Evolutionary conservation across 106 monocot species (phyloP).

Genomic region (Narthecium ossifragum): DNA sequence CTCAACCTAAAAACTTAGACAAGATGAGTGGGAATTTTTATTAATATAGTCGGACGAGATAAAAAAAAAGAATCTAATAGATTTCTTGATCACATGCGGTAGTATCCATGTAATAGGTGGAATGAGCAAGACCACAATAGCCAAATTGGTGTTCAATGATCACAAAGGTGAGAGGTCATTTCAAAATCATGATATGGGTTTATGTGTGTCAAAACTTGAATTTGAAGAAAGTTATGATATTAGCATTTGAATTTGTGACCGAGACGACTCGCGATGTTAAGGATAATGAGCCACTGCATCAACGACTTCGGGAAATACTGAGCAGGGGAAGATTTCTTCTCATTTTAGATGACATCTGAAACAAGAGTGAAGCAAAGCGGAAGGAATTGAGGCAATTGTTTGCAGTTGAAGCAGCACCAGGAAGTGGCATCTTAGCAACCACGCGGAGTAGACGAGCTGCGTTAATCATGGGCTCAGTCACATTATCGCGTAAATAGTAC

Average conservation of each 20-base stretch:
- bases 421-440: constrained; percentile 14
- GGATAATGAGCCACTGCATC: neutral
- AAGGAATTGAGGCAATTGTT: neutral
- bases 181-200: neutral
- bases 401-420: neutral
- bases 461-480: neutral
- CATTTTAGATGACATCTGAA: constrained; percentile 15
- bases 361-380: constrained; percentile 1
- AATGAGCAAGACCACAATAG: constrained; percentile 1
- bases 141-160: neutral
- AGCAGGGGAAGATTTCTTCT: constrained; percentile 3
- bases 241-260: neutral
- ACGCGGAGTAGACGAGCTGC: constrained; percentile 9
- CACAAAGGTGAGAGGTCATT: neutral
- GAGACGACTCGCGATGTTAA: neutral
- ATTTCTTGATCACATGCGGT: too few relatives aligned
- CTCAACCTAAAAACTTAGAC: too few relatives aligned
- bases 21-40: too few relatives aligned
- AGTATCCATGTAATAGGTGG: too few relatives aligned
- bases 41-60: too few relatives aligned
- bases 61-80: too few relatives aligned
- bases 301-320: neutral
- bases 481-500: too few relatives aligned
- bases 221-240: neutral
- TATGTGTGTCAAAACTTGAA: neutral